phyloP scores from a whole-genome alignment of 192 early-diverging fungal species.

The Radiomyces spectabilis region DNA sequence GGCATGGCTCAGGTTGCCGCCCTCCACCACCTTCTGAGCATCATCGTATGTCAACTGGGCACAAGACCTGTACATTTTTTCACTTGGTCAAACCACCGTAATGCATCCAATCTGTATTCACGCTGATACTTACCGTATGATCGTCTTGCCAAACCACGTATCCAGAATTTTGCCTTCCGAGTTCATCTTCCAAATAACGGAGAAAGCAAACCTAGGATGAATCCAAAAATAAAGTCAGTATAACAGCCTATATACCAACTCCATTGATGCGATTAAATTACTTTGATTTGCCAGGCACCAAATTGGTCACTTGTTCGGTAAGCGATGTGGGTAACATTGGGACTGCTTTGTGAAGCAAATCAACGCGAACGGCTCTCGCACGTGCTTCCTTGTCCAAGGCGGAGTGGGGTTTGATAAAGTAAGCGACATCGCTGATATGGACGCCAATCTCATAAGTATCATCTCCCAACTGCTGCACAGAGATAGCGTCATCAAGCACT shows the following conservation, averaged over 20 bases:
- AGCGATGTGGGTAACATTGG: slow-evolving; percentile 94
- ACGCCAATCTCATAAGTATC: slow-evolving; percentile 70
- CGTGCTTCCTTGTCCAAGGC: slow-evolving; percentile 93
- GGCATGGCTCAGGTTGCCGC: slow-evolving; percentile 31
- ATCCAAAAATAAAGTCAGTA: neutral
- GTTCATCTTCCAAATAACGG: slow-evolving; percentile 94
- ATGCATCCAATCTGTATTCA: too few relatives aligned
- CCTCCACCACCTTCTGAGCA: slow-evolving; percentile 77
- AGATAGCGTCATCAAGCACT: slow-evolving; percentile 72
- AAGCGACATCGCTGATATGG: slow-evolving; percentile 91
- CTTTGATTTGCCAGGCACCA: slow-evolving; percentile 76
- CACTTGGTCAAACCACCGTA: slow-evolving; percentile 29
- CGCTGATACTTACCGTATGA: slow-evolving; percentile 71
- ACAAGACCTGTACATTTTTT: slow-evolving; percentile 62
- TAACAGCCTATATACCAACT: too few relatives aligned
- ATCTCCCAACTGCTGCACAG: slow-evolving; percentile 50
- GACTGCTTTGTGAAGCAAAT: slow-evolving; percentile 94
- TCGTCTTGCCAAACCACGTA: slow-evolving; percentile 76
- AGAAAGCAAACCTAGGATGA: slow-evolving; percentile 63
- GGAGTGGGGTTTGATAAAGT: slow-evolving; percentile 89
- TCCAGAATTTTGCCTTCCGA: slow-evolving; percentile 73
- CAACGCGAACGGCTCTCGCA: slow-evolving; percentile 84
- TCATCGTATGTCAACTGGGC: slow-evolving; percentile 75
- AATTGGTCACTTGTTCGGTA: slow-evolving; percentile 90
- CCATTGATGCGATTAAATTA: neutral